Evolutionary conservation across 2,329 filamentous ascomycete genomes (phyloP), one percentile per base, ranked within the genome.

Genomic region (Magnaporthiopsis rhizophila): DNA sequence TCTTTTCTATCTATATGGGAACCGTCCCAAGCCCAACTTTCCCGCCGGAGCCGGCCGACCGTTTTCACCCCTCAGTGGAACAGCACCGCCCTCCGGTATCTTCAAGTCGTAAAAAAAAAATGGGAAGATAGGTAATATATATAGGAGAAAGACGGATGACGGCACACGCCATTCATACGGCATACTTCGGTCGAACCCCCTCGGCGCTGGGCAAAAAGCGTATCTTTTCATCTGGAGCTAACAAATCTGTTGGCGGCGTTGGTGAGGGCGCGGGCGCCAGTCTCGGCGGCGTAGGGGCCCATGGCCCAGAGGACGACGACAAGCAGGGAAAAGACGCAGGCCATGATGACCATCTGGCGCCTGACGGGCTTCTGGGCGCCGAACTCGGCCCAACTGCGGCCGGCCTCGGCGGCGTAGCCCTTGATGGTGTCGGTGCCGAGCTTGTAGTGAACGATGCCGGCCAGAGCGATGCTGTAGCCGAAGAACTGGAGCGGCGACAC

Each of bases 371-470:
- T 89, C 68, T 83, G 83, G 71, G 86, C 86, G 65, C 92, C 92
- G 70, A 95, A 92, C 72, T 97, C 92, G 62, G 89, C 89, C 92
- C 92, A 96, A 66, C 88, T 85, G 74, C 92, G 89, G 73, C 83
- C 82, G 64, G 83, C 89, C 70, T 92, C 88, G 67, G 83, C 81
- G 66, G 89, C 78, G 75, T 94, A 92, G 73, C 89, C 89, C 82
- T 89, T 93, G 73, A 97, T 80, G 76, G 92, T 89, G 66, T 96
- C 92, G 65, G 84, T 86, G 65, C 91, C 90, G 66, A 94, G 87
- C 84, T 93, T 93, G 83, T 92, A 94, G 83, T 91, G 92, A 69
- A 92, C 78, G 79, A 95, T 90, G 72, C 90, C 91, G 67, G 80
- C 82, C 36, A 94, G 85, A 62, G 91, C 90, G 73, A 94, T 91